Conservation (phyloP, 768 basidiomycete genomes). For the Gloeophyllum trabeum region DNA sequence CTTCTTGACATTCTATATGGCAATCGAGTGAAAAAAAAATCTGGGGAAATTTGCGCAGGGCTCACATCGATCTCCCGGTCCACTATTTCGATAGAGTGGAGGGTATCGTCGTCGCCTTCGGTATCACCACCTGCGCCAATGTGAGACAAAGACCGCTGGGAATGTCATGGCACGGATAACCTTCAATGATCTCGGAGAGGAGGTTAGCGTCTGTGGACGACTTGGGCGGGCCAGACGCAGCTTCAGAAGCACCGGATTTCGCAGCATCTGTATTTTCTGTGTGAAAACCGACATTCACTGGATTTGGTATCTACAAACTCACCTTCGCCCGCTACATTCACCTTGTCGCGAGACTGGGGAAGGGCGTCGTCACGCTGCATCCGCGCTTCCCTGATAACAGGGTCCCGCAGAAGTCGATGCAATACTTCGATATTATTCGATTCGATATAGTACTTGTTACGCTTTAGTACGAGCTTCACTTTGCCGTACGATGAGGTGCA, state of each 20-base stretch:
- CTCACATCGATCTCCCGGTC: slow-evolving; percentile 87
- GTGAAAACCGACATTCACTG: slow-evolving; percentile 60
- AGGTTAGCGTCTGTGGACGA: slow-evolving; percentile 67
- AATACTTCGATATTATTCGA: slow-evolving; percentile 91
- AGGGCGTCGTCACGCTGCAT: slow-evolving; percentile 69
- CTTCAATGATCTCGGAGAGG: slow-evolving; percentile 90
- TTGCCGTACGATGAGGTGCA: slow-evolving; percentile 96
- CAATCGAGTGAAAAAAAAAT: neutral
- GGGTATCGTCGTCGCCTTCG: slow-evolving; percentile 95
- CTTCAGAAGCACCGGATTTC: slow-evolving; percentile 15
- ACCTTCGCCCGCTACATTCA: slow-evolving; percentile 66
- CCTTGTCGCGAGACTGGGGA: slow-evolving; percentile 53
- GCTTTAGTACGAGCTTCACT: slow-evolving; percentile 94
- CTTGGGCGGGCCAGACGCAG: slow-evolving; percentile 18
- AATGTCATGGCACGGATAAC: slow-evolving; percentile 37
- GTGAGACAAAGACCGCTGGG: neutral
- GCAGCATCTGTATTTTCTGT: slow-evolving; percentile 41
- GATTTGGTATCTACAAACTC: slow-evolving; percentile 83
- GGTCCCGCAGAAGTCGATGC: slow-evolving; percentile 82
- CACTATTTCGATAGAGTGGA: slow-evolving; percentile 94
- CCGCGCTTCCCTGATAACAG: slow-evolving; percentile 73
- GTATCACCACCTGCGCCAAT: slow-evolving; percentile 60
- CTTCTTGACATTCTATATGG: slow-evolving; percentile 78
- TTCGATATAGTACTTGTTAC: slow-evolving; percentile 96
- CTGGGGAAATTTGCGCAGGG: slow-evolving; percentile 2